phyloP scores from a whole-genome alignment of 73 alveolate species.

The Paramecium tetraurelia region DNA sequence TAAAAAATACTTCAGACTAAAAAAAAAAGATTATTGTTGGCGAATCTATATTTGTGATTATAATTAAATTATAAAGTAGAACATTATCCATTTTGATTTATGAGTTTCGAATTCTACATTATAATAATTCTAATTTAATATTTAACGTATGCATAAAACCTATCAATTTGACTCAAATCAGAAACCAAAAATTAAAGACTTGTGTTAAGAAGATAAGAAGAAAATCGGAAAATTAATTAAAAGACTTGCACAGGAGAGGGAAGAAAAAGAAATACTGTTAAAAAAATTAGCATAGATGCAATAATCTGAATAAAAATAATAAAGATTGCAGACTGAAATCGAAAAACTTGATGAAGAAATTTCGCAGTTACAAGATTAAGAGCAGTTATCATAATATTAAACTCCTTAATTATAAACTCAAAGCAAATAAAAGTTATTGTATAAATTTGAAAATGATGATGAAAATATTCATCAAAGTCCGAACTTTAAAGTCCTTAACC shows the following conservation, averaged over 20 bases:
- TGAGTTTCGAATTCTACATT: not conserved
- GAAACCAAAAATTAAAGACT: not conserved
- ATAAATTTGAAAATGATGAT: conserved; percentile 12
- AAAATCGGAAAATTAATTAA: not conserved
- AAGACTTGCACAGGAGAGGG: not conserved
- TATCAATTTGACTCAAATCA: not conserved
- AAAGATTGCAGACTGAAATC: not conserved
- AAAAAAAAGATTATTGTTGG: conserved; percentile 22
- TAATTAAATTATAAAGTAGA: not conserved
- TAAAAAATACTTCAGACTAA: not conserved
- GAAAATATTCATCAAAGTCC: not conserved
- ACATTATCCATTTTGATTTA: not conserved
- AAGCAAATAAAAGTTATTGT: not conserved
- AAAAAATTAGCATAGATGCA: not conserved
- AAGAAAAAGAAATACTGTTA: not conserved
- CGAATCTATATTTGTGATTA: conserved; percentile 41
- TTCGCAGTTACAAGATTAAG: not conserved
- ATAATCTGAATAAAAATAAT: not conserved
- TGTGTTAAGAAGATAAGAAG: not conserved
- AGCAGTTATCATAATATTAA: not conserved
- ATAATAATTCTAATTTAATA: not conserved
- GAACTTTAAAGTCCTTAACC: not conserved
- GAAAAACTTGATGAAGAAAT: not conserved
- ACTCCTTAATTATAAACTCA: not conserved
- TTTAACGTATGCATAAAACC: conserved; percentile 23